These are phyloP conservation scores for Anthracocystis setariae DNA, from an alignment of 1,284 basidiomycete genomes.

Conservation along the genomic window DNA sequence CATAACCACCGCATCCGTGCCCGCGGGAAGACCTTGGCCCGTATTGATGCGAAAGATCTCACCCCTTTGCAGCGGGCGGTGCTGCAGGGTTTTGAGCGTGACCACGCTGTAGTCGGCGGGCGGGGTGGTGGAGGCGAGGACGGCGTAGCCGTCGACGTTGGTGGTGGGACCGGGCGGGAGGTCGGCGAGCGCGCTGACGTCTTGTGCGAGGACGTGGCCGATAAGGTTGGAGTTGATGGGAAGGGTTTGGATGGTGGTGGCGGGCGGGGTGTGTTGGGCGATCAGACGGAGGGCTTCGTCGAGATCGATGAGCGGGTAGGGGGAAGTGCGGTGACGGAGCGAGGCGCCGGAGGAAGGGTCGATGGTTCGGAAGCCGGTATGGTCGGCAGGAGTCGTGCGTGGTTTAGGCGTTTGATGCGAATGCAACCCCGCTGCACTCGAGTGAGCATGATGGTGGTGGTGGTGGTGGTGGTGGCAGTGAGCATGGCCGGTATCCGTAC, in stretches of 20 bases:
- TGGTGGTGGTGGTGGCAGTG: constrained; percentile 48
- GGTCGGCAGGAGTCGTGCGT: constrained; percentile 44
- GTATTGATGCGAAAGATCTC: constrained; percentile 63
- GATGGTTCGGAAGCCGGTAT: constrained; percentile 71
- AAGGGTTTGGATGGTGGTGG: constrained; percentile 3
- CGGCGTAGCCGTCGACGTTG: constrained; percentile 87
- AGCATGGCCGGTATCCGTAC: constrained; percentile 28
- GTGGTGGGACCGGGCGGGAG: constrained; percentile 73
- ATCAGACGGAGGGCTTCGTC: constrained; percentile 76
- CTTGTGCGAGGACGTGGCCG: constrained; percentile 79
- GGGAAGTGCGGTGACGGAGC: constrained; percentile 71
- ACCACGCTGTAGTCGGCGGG: constrained; percentile 79
- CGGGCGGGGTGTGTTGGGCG: constrained; percentile 70
- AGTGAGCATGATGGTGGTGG: too few relatives aligned
- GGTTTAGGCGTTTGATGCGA: constrained; percentile 36
- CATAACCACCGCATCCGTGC: constrained; percentile 84
- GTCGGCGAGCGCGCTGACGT: constrained; percentile 75
- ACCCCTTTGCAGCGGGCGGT: constrained; percentile 9
- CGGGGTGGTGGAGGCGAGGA: constrained; percentile 68
- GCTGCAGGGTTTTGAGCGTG: constrained; percentile 69
- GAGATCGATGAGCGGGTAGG: constrained; percentile 78
- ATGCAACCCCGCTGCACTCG: constrained; percentile 40
- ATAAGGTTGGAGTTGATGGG: constrained; percentile 70
- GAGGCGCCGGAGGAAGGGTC: constrained; percentile 72
- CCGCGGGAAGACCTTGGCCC: constrained; percentile 75